Percentiles rank a stretch among this genome's conserved stretches.
These are phyloP conservation scores for Gynandropsis gynandra DNA, from an alignment of 345 rosid species.

Conservation along the genomic window DNA sequence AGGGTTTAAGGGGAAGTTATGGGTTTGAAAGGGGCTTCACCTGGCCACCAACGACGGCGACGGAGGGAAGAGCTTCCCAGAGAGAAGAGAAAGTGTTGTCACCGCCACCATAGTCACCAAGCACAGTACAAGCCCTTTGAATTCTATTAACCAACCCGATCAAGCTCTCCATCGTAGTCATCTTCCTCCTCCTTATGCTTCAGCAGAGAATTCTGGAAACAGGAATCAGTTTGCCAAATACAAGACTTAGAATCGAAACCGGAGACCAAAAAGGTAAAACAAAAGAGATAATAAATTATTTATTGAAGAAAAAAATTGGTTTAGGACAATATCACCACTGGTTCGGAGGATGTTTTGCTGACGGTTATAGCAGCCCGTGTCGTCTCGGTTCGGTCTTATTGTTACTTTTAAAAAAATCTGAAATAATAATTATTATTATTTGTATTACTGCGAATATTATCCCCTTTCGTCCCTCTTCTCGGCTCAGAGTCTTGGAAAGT, in stretches of 20 bases:
- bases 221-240: conserved; percentile 13
- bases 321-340: neutral
- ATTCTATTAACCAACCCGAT: conserved; percentile 82
- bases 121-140: conserved; percentile 87
- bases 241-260: conserved; percentile 6
- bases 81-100: conserved; percentile 65
- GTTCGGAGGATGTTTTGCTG: neutral
- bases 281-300: neutral
- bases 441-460: too few species aligned
- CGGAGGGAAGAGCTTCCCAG: conserved; percentile 95
- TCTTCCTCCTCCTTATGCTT: conserved; percentile 27
- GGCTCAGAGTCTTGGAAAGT: neutral
- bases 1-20: conserved; percentile 10
- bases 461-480: too few species aligned
- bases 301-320: conserved; percentile 14
- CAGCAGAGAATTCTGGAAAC: conserved; percentile 6
- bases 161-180: conserved; percentile 94
- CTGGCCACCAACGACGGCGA: conserved; percentile 91
- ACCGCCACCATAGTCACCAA: conserved; percentile 92
- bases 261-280: conserved; percentile 3
- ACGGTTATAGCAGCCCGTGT: too few species aligned
- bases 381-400: too few species aligned
- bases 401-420: too few species aligned
- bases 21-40: conserved; percentile 21
- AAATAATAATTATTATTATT: too few species aligned